These are phyloP conservation scores for Apostasia ramifera DNA, from an alignment of 106 monocot genomes.

Conservation along the genomic window DNA sequence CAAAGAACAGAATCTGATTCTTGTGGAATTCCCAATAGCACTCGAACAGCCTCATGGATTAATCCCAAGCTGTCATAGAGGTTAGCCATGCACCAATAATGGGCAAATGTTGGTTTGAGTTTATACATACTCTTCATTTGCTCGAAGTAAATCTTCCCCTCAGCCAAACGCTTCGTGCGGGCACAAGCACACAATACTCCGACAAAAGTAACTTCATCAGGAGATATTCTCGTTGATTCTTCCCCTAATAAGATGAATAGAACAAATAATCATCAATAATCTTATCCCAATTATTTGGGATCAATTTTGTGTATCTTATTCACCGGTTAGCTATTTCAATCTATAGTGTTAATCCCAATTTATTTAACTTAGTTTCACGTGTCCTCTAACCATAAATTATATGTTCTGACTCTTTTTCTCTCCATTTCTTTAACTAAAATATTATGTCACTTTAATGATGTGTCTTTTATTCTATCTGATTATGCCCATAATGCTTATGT, in stretches of 20 bases:
- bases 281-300: too few species aligned
- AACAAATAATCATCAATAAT: too few species aligned
- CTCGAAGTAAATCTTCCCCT: constrained; percentile 34
- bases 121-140: constrained; percentile 30
- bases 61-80: constrained; percentile 27
- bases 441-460: too few species aligned
- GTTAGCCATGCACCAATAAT: constrained; percentile 55
- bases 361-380: too few species aligned
- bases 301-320: too few species aligned
- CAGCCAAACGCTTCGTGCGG: constrained; percentile 23
- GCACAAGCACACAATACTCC: constrained; percentile 40
- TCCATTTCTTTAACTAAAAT: too few species aligned
- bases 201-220: constrained; percentile 39
- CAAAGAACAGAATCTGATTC: constrained; percentile 25
- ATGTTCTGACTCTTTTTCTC: too few species aligned
- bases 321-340: too few species aligned
- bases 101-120: constrained; percentile 35
- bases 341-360: too few species aligned
- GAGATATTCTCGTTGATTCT: constrained; percentile 9
- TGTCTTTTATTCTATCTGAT: too few species aligned
- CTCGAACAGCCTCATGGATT: constrained; percentile 32
- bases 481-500: too few species aligned
- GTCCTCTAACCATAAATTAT: too few species aligned
- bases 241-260: constrained; percentile 1
- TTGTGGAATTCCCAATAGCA: constrained; percentile 26